A percentile compares a stretch with the other conserved stretches of the same genome.
Conservation (phyloP, 805 yeast genomes). For the Lipomyces oligophaga region DNA sequence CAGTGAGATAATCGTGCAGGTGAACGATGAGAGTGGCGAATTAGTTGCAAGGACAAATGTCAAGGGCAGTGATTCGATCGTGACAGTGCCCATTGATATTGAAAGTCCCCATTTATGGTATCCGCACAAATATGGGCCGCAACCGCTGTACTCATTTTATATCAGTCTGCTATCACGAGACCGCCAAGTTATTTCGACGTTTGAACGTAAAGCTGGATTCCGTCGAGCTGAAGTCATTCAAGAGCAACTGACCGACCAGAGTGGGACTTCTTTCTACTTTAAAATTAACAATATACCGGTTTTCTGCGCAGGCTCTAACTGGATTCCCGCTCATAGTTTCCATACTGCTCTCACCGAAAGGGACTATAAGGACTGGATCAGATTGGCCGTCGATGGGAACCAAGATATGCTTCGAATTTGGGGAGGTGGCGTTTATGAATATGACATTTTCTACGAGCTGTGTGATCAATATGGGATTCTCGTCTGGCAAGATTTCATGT, state of each 20-base stretch:
- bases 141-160: conserved; percentile 36
- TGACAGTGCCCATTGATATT: conserved; percentile 21
- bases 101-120: conserved; percentile 42
- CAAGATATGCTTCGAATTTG: conserved; percentile 48
- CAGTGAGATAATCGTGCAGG: conserved; percentile 11
- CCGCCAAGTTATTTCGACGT: not conserved
- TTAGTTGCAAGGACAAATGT: conserved; percentile 1
- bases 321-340: conserved; percentile 50
- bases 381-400: conserved; percentile 40
- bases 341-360: conserved; percentile 36
- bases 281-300: conserved; percentile 42
- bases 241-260: conserved; percentile 34
- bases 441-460: conserved; percentile 42
- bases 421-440: conserved; percentile 51
- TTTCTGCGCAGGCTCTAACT: conserved; percentile 44
- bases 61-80: not conserved
- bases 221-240: conserved; percentile 44
- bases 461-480: conserved; percentile 46
- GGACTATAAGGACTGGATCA: conserved; percentile 43
- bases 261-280: conserved; percentile 46
- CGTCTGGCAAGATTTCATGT: conserved; percentile 58
- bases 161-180: not conserved
- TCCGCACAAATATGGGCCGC: conserved; percentile 42
- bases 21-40: conserved; percentile 17
- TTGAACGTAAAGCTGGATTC: conserved; percentile 41